Conservation (phyloP, 2,329 filamentous ascomycete species). For the Ceratocystis ficicola region DNA sequence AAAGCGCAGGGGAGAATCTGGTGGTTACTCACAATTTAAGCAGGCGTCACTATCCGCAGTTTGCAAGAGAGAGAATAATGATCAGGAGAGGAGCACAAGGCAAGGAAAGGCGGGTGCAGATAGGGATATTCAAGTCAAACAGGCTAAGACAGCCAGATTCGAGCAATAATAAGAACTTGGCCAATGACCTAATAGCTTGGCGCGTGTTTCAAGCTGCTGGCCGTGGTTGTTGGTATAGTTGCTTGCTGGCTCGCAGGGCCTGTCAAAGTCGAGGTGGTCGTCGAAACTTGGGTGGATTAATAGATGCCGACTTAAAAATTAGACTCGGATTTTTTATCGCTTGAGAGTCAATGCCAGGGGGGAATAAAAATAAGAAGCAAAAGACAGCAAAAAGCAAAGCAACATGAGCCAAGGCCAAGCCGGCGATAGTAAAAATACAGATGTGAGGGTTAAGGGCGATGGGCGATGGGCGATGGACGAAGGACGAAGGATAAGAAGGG, state of each 20-base stretch:
- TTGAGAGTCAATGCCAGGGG: background rate
- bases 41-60: background rate
- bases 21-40: slow-evolving; percentile 4
- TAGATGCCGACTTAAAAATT: background rate
- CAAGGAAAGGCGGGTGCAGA: background rate
- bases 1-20: background rate
- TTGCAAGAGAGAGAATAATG: background rate
- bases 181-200: background rate
- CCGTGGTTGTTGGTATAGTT: background rate
- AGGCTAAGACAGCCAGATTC: background rate
- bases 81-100: background rate
- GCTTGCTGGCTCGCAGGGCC: no score
- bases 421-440: background rate
- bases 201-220: slow-evolving; percentile 1
- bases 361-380: slow-evolving; percentile 27
- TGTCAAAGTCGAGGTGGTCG: no score
- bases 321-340: background rate
- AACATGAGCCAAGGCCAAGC: no score
- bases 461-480: slow-evolving; percentile 26
- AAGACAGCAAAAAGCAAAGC: background rate
- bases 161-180: background rate
- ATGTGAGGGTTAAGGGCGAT: slow-evolving; percentile 9
- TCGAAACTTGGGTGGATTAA: no score
- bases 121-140: slow-evolving; percentile 1
- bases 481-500: slow-evolving; percentile 25